These are phyloP conservation scores for Puya raimondii DNA, from an alignment of 176 grass and related monocot genomes.

Conservation along the genomic window DNA sequence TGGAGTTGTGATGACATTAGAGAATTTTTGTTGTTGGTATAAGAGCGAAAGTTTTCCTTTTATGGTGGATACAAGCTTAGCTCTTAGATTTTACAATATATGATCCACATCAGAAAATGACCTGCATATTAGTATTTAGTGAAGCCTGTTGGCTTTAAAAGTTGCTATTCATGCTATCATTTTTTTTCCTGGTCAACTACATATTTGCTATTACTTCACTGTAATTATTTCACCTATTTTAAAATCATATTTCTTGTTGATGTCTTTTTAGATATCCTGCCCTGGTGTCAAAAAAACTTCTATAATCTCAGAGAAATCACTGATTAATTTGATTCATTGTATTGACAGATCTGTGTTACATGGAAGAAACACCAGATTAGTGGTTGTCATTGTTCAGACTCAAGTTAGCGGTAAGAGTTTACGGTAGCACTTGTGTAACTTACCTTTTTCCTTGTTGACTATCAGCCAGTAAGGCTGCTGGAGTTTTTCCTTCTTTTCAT, in stretches of 20 bases:
- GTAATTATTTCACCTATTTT: neutral
- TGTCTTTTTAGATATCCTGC: neutral
- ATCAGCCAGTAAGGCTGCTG: neutral
- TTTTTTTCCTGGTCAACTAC: neutral
- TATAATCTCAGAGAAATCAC: neutral
- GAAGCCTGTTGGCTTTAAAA: neutral
- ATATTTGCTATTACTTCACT: neutral
- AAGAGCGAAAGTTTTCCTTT: too few species aligned
- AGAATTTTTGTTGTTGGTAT: too few species aligned
- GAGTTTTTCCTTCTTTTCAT: neutral
- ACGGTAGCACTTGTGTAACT: neutral
- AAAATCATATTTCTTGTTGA: neutral
- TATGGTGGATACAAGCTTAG: too few species aligned
- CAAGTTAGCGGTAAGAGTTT: constrained; percentile 46
- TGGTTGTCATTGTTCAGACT: constrained; percentile 75
- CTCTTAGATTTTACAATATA: too few species aligned
- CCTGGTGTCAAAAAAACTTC: neutral
- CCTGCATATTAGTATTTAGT: too few species aligned
- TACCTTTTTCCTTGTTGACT: neutral
- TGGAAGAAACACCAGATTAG: constrained; percentile 64
- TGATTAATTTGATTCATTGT: constrained; percentile 14
- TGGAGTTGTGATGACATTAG: neutral
- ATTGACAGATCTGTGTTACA: constrained; percentile 58
- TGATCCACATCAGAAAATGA: too few species aligned
- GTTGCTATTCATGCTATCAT: neutral